Conservation (phyloP, 2,329 filamentous ascomycete species). For the Truncatella angustata region DNA sequence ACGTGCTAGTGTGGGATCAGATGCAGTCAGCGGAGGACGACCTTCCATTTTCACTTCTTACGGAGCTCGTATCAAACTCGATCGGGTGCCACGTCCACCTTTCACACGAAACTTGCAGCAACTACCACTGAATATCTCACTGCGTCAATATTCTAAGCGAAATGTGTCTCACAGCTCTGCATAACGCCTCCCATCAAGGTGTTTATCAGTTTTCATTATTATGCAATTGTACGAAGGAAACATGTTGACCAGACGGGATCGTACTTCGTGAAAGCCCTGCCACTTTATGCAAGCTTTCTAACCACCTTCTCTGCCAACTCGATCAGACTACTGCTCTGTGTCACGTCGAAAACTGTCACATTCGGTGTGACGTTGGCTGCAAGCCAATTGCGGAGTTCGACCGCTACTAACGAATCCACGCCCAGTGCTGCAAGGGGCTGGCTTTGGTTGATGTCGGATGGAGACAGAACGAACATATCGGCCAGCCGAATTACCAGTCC, state of each 20-base stretch:
- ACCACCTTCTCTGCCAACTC: slow-evolving; percentile 4
- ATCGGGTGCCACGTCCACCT: too few relatives aligned
- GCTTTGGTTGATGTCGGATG: slow-evolving; percentile 11
- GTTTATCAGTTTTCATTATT: neutral
- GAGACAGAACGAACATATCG: slow-evolving; percentile 5
- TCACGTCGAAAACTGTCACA: slow-evolving; percentile 5
- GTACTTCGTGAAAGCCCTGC: neutral
- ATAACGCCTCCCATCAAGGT: too few relatives aligned
- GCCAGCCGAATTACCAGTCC: neutral
- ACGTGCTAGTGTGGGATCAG: neutral
- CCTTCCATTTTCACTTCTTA: neutral
- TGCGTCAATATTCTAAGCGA: too few relatives aligned
- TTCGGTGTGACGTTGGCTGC: slow-evolving; percentile 2
- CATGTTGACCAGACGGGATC: too few relatives aligned
- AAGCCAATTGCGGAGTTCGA: slow-evolving; percentile 7
- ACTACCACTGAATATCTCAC: neutral
- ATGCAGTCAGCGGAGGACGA: neutral
- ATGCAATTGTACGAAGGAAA: neutral
- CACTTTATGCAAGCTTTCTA: neutral
- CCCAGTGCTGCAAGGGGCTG: slow-evolving; percentile 10
- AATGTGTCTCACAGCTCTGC: too few relatives aligned
- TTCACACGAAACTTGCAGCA: too few relatives aligned
- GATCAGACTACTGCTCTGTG: slow-evolving; percentile 3
- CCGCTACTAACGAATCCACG: slow-evolving; percentile 8
- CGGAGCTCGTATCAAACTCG: neutral